A percentile compares a stretch with the other conserved stretches of the same genome.
phyloP scores from a whole-genome alignment of 768 basidiomycete genomes.

The Fomitopsis serialis region DNA sequence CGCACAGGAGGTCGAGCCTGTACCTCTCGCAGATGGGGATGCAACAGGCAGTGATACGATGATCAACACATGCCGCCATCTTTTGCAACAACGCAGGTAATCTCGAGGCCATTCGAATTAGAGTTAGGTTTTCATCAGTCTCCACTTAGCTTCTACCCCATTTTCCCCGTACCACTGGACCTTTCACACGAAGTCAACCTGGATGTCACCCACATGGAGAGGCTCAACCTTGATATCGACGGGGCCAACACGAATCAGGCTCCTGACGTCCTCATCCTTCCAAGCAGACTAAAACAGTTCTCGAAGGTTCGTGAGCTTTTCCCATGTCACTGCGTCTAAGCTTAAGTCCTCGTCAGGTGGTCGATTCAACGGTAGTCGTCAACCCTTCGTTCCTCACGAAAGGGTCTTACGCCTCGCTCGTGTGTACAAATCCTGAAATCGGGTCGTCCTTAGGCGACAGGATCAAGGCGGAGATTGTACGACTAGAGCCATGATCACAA shows the following conservation, averaged over 20 bases:
- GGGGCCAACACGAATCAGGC: conserved; percentile 37
- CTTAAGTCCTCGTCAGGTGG: conserved; percentile 40
- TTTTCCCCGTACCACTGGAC: conserved; percentile 83
- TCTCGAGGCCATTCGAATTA: conserved; percentile 6
- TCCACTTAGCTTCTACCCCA: conserved; percentile 78
- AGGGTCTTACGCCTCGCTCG: conserved; percentile 46
- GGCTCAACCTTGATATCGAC: conserved; percentile 29
- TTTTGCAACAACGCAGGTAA: conserved; percentile 86
- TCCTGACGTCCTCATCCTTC: conserved; percentile 83
- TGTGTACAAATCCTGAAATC: conserved; percentile 7
- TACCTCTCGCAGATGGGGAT: conserved; percentile 21
- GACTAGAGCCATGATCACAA: not conserved
- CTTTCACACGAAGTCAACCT: conserved; percentile 80
- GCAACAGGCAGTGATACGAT: conserved; percentile 66
- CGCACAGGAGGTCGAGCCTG: conserved; percentile 55
- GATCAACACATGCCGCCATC: conserved; percentile 70
- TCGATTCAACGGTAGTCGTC: conserved; percentile 72
- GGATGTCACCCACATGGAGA: conserved; percentile 73
- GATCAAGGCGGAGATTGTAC: conserved; percentile 11
- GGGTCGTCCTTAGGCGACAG: conserved; percentile 9
- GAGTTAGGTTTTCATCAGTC: not conserved
- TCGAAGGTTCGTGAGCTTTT: conserved; percentile 54
- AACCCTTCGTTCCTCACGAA: conserved; percentile 82
- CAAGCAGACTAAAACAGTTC: conserved; percentile 88
- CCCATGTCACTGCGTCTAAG: not conserved